These are phyloP conservation scores for Termitomyces sp. DNA, from an alignment of 768 basidiomycete species.

Conservation along the genomic window DNA sequence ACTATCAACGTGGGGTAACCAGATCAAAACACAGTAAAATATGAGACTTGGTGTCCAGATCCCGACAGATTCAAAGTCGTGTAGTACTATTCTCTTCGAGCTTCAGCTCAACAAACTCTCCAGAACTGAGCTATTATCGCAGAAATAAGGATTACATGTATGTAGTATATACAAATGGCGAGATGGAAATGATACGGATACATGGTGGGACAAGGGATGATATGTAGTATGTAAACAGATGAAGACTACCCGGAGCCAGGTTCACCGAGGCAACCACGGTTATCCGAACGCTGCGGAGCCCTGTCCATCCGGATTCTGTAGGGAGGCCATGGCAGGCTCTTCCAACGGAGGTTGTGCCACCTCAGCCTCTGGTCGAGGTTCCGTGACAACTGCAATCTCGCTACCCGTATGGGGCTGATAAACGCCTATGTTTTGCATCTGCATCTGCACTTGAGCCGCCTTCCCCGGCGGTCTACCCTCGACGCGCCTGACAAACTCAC, in stretches of 20 bases:
- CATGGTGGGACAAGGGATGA: neutral
- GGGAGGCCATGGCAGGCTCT: constrained; percentile 22
- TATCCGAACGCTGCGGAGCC: neutral
- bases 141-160: neutral
- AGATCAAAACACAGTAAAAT: neutral
- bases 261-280: neutral
- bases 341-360: constrained; percentile 3
- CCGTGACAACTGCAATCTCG: constrained; percentile 3
- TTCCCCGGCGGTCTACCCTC: constrained; percentile 43
- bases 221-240: neutral
- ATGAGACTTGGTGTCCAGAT: neutral
- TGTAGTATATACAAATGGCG: neutral
- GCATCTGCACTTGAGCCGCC: constrained; percentile 3
- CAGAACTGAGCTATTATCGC: neutral
- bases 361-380: constrained; percentile 9
- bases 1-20: neutral
- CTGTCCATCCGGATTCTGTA: constrained; percentile 22
- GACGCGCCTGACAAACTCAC: constrained; percentile 59
- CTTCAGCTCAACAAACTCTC: neutral
- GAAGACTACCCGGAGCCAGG: neutral
- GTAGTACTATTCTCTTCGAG: neutral
- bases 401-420: neutral
- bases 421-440: neutral
- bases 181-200: neutral
- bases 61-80: neutral